Conservation (phyloP, 202 grass and related monocot species). For the Panicum hallii region DNA sequence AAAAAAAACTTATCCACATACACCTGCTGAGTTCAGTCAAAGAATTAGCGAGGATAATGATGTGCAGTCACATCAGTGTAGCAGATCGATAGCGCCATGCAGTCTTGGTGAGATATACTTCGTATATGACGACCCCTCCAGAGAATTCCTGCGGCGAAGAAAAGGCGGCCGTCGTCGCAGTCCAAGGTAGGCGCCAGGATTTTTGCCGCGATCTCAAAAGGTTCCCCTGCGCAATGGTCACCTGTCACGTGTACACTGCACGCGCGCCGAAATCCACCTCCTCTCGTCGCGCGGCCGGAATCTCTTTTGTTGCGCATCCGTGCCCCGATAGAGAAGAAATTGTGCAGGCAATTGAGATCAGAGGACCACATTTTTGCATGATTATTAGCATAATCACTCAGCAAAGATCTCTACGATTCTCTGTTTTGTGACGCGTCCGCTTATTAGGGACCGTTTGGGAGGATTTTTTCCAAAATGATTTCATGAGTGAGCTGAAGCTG, state of each 20-base stretch:
- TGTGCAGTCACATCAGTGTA: neutral
- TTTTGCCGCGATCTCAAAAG: neutral
- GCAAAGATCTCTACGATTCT: no score
- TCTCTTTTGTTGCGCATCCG: no score
- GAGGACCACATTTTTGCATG: no score
- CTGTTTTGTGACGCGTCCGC: no score
- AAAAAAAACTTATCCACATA: no score
- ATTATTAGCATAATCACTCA: no score
- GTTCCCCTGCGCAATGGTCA: neutral
- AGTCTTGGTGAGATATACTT: neutral
- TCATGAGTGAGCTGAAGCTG: no score
- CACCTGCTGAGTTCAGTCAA: neutral
- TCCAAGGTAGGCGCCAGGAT: conserved; percentile 1
- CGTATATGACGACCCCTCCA: neutral
- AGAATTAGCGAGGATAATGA: neutral
- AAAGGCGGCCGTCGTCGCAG: neutral
- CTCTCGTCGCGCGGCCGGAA: no score
- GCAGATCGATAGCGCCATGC: neutral
- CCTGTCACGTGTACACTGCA: conserved; percentile 6
- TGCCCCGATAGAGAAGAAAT: no score
- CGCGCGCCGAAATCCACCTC: neutral
- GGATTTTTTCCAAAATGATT: no score
- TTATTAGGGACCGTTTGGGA: no score
- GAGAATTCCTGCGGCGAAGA: conserved; percentile 5
- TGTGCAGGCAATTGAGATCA: no score